Percentiles rank a stretch among this genome's conserved stretches.
phyloP scores from a whole-genome alignment of 2,329 filamentous ascomycete genomes.

The Claviceps arundinis region DNA sequence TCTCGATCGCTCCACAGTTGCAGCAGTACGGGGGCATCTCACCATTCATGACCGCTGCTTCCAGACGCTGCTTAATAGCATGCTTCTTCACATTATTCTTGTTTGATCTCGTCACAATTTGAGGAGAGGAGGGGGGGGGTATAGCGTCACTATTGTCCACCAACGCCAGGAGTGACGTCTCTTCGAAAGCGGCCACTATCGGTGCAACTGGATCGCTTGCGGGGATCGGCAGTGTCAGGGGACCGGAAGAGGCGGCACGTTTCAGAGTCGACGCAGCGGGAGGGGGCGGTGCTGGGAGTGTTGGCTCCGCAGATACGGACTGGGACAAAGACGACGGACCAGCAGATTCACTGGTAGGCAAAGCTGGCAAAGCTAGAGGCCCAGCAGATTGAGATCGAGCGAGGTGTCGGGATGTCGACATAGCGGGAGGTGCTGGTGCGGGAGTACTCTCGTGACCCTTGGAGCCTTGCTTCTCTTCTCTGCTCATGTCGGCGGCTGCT shows the following conservation, averaged over 20 bases:
- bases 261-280: conserved; percentile 24
- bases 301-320: conserved; percentile 8
- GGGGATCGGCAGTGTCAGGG: conserved; percentile 23
- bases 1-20: conserved; percentile 92
- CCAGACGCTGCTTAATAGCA: conserved; percentile 44
- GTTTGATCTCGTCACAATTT: conserved; percentile 36
- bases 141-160: conserved; percentile 31
- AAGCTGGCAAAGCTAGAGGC: conserved; percentile 21
- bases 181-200: conserved; percentile 12
- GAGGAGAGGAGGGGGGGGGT: conserved; percentile 24
- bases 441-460: not conserved
- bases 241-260: conserved; percentile 24
- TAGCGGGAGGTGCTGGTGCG: not conserved
- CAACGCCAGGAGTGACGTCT: conserved; percentile 21
- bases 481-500: not conserved
- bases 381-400: conserved; percentile 25
- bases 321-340: conserved; percentile 28
- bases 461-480: not conserved
- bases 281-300: conserved; percentile 7
- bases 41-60: conserved; percentile 58
- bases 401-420: conserved; percentile 14
- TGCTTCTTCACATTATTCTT: conserved; percentile 53
- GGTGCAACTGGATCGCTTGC: conserved; percentile 33
- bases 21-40: conserved; percentile 78
- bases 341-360: conserved; percentile 37